A percentile compares a stretch with the other conserved stretches of the same genome.
Evolutionary conservation across 345 rosid species (phyloP).

Genomic region (Ricinus communis): DNA sequence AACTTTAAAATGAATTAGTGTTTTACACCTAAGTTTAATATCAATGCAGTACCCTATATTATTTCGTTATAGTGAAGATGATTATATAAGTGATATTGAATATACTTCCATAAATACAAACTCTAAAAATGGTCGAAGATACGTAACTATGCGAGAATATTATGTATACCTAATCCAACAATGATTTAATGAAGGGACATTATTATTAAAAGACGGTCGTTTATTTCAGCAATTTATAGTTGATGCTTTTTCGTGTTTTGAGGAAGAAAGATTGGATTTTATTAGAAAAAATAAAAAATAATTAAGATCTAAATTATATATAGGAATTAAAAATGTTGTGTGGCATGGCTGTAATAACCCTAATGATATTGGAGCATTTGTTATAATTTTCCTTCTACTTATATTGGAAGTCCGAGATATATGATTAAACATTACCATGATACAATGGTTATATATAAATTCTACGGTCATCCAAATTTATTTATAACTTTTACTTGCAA

Average conservation of each 20-base stretch:
- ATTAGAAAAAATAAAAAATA: background rate
- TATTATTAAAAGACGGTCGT: background rate
- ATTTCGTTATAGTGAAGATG: background rate
- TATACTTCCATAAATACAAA: background rate
- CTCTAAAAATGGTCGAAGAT: background rate
- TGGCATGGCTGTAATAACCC: background rate
- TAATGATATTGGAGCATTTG: background rate
- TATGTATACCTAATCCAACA: background rate
- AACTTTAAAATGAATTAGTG: background rate
- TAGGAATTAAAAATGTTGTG: background rate
- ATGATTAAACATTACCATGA: background rate
- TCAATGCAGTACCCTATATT: too few species aligned
- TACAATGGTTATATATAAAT: background rate
- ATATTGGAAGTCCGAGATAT: background rate
- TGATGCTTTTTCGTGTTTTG: background rate
- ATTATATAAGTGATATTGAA: background rate
- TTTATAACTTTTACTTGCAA: background rate
- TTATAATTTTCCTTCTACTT: background rate
- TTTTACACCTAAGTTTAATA: background rate
- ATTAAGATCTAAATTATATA: background rate
- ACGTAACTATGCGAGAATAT: background rate
- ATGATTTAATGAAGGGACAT: background rate
- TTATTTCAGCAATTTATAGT: background rate
- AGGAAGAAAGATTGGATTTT: background rate
- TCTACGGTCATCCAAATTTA: background rate